Evolutionary conservation across 2,329 filamentous ascomycete species (phyloP).

Genomic region (Microsporum canis): DNA sequence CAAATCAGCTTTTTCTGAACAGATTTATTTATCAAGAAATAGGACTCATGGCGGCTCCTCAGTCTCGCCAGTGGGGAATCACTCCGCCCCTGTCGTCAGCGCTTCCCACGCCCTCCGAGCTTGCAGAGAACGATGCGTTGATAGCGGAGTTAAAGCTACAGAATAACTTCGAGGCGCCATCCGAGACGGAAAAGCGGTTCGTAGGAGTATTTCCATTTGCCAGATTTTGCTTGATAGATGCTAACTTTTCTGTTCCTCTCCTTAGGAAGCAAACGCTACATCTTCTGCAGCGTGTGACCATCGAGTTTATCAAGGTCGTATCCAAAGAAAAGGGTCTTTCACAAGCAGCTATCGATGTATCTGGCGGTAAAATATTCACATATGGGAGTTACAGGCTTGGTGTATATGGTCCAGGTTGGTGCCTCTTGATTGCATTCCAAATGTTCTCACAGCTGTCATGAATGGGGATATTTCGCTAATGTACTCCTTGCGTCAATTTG

Average conservation of each 20-base stretch:
- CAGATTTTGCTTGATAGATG: background rate
- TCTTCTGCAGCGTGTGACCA: conserved; percentile 65
- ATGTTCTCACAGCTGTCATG: background rate
- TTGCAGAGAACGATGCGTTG: conserved; percentile 63
- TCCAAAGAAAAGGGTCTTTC: conserved; percentile 63
- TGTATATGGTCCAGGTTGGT: conserved; percentile 66
- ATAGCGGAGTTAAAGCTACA: conserved; percentile 75
- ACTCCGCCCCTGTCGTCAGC: conserved; percentile 71
- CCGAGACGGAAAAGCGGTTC: conserved; percentile 75
- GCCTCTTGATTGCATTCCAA: conserved; percentile 11
- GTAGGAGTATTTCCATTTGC: background rate
- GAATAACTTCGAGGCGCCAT: conserved; percentile 78
- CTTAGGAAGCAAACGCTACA: conserved; percentile 58
- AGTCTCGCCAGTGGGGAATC: conserved; percentile 52
- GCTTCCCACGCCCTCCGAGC: conserved; percentile 66
- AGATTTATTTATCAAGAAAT: background rate
- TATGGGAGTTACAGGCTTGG: conserved; percentile 93
- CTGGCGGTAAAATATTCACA: conserved; percentile 86
- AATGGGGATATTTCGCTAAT: background rate
- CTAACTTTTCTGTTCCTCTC: background rate
- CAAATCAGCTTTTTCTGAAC: background rate
- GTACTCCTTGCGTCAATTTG: background rate
- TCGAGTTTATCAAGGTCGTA: conserved; percentile 78
- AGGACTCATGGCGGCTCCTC: conserved; percentile 26
- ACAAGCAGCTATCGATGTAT: conserved; percentile 65